phyloP scores from a whole-genome alignment of 495 filamentous ascomycete genomes.

The Hyaloscypha finlandica region DNA sequence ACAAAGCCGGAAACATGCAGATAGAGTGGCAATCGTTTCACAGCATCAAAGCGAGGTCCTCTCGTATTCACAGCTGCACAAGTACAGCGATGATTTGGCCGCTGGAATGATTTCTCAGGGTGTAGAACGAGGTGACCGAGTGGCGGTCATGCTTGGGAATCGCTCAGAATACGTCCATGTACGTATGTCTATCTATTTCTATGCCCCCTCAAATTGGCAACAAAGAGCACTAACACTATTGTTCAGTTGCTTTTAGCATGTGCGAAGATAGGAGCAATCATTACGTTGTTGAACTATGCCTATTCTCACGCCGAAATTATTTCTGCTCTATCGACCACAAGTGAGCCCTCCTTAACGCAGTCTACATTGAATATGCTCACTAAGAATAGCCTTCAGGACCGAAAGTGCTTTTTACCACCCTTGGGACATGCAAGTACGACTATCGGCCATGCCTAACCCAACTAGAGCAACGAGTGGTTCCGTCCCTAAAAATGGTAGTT shows the following conservation, averaged over 20 bases:
- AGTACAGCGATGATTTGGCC: slow-evolving; percentile 5
- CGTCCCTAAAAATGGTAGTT: background rate
- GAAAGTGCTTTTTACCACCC: background rate
- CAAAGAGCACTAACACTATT: background rate
- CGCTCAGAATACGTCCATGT: slow-evolving; percentile 7
- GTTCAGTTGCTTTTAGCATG: slow-evolving; percentile 5
- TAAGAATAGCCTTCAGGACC: background rate
- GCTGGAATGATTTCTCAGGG: background rate
- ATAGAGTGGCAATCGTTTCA: slow-evolving; percentile 55
- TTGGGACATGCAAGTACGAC: slow-evolving; percentile 3
- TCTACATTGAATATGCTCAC: background rate
- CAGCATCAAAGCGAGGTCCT: background rate
- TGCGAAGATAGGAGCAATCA: slow-evolving; percentile 7
- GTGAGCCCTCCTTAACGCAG: background rate
- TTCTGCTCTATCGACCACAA: background rate
- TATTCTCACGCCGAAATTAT: slow-evolving; percentile 7
- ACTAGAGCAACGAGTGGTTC: background rate
- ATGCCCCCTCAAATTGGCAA: background rate
- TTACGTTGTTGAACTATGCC: slow-evolving; percentile 7
- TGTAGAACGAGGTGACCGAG: background rate
- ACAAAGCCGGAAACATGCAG: slow-evolving; percentile 72
- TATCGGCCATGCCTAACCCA: background rate
- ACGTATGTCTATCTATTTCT: background rate
- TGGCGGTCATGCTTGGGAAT: slow-evolving; percentile 7
- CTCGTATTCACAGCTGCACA: background rate